Evolutionary conservation across 805 yeast genomes (phyloP).

Genomic region (Kodamaea leandrae): DNA sequence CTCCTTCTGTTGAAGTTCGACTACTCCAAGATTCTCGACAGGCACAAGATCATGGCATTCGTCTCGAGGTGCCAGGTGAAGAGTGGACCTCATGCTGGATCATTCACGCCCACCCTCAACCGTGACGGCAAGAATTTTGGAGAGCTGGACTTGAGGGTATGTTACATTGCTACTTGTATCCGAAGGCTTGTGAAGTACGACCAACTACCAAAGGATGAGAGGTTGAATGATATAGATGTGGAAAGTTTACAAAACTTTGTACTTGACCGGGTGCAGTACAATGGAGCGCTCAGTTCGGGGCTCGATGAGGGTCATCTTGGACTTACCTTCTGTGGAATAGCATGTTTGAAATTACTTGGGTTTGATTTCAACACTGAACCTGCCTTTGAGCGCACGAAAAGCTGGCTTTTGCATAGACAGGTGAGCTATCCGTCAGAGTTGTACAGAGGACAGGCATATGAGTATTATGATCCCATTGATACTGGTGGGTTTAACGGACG

Average conservation of each 20-base stretch:
- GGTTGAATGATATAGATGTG: constrained; percentile 41
- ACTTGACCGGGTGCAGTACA: constrained; percentile 30
- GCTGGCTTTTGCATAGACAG: constrained; percentile 69
- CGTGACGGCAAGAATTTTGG: constrained; percentile 40
- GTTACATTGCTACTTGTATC: constrained; percentile 71
- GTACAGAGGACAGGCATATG: constrained; percentile 30
- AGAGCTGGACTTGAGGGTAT: constrained; percentile 69
- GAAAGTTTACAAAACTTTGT: constrained; percentile 37
- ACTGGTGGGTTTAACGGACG: constrained; percentile 86
- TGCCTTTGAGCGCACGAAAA: constrained; percentile 31
- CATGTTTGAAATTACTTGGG: constrained; percentile 47
- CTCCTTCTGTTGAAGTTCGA: constrained; percentile 51
- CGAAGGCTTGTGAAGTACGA: constrained; percentile 49
- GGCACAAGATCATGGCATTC: constrained; percentile 54
- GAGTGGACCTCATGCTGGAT: constrained; percentile 29
- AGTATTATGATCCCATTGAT: constrained; percentile 45
- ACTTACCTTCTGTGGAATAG: constrained; percentile 78
- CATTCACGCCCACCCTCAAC: constrained; percentile 34
- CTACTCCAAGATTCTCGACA: constrained; percentile 27
- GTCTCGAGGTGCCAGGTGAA: constrained; percentile 56
- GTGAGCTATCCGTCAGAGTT: constrained; percentile 34
- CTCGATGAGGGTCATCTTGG: constrained; percentile 81
- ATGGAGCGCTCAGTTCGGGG: constrained; percentile 71
- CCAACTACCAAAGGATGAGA: constrained; percentile 20
- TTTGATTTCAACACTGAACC: constrained; percentile 17